Base-by-base conservation (phyloP, 140 eudicot species). In the Bidens hawaiensis region DNA sequence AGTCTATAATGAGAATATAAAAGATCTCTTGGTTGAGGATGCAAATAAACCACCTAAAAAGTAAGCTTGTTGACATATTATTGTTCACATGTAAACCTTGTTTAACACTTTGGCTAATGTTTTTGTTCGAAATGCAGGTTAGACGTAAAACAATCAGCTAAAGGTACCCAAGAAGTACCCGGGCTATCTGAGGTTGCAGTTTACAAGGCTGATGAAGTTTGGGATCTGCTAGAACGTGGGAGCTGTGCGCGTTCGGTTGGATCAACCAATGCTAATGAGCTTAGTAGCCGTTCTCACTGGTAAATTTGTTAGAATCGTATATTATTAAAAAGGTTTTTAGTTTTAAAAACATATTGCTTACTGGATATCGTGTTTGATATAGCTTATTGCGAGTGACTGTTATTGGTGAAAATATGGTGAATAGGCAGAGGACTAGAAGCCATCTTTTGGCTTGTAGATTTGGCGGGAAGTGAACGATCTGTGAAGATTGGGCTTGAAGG, bases 241-340 rank as follows among this genome's bases (percentile, higher is more conserved):
- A 85, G 94, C 72, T 85, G 78, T 53, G 87, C 43, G 7, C 82
- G 98, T 67, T 91, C 98, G 67, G 96, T 91, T 74, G 98, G 98
- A 59, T 88, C 96, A 27, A 93, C 99, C 38, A 93, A 79, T 75
- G 99, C 99, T 4, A 93, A 93, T 77, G 99, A 93, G 74, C 83
- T 78, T 50, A 93, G 99, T 68, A 93, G 99, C 78, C 96, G 99
- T 25, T 93, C 99, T 33, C 99, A 93, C 79, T 87, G 99, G 99
- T 93, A 83, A 28, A 28, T 28, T 28, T 28, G 33, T 28, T 28
- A 28, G 3, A 28, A 5, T 28, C 33, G 33, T 28, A 28, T n/a
- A n/a, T n/a, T 17, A 25, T 52, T 26, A 42, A 4, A 18, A 13
- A 51, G 14, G 0, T 11, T 33, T 50, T 0, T 18, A 36, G 18